Conservation (phyloP, 202 grass and related monocot genomes). For the Alloteropsis angusta region DNA sequence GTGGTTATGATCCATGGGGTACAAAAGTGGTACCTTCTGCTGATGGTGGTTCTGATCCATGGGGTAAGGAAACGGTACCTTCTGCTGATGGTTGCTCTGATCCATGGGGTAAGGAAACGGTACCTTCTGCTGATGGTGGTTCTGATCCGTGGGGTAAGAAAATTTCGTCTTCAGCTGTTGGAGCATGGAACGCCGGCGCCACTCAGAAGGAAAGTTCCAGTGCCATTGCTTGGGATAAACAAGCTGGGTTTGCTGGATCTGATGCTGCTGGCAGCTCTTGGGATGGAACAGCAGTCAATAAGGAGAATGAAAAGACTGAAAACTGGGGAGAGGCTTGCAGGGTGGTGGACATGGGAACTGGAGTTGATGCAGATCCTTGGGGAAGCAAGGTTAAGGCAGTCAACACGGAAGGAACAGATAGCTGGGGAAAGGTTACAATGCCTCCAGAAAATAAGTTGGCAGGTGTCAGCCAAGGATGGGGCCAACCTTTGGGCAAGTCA, state of each 20-base stretch:
- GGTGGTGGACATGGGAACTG: slow-evolving; percentile 11
- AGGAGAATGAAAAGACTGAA: slow-evolving; percentile 35
- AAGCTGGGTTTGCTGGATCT: slow-evolving; percentile 23
- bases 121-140: slow-evolving; percentile 20
- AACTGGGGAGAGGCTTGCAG: slow-evolving; percentile 36
- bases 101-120: slow-evolving; percentile 24
- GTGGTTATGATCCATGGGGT: slow-evolving; percentile 26
- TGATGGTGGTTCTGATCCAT: slow-evolving; percentile 17
- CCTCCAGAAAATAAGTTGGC: slow-evolving; percentile 13
- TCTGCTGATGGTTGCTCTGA: background rate
- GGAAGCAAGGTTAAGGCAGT: slow-evolving; percentile 53
- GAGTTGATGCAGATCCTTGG: slow-evolving; percentile 49
- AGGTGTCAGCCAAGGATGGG: slow-evolving; percentile 29
- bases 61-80: slow-evolving; percentile 11
- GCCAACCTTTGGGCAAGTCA: slow-evolving; percentile 35
- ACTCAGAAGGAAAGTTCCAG: slow-evolving; percentile 20
- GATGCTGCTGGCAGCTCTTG: slow-evolving; percentile 44
- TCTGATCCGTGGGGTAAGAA: slow-evolving; percentile 47
- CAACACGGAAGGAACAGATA: slow-evolving; percentile 29
- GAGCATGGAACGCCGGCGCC: slow-evolving; percentile 32
- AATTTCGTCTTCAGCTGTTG: slow-evolving; percentile 23
- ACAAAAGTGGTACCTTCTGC: background rate
- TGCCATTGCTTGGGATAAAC: slow-evolving; percentile 36
- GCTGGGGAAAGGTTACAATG: slow-evolving; percentile 45
- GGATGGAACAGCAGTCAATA: slow-evolving; percentile 28